phyloP scores from a whole-genome alignment of 192 early-diverging fungal species.

The Coemansia sp. region DNA sequence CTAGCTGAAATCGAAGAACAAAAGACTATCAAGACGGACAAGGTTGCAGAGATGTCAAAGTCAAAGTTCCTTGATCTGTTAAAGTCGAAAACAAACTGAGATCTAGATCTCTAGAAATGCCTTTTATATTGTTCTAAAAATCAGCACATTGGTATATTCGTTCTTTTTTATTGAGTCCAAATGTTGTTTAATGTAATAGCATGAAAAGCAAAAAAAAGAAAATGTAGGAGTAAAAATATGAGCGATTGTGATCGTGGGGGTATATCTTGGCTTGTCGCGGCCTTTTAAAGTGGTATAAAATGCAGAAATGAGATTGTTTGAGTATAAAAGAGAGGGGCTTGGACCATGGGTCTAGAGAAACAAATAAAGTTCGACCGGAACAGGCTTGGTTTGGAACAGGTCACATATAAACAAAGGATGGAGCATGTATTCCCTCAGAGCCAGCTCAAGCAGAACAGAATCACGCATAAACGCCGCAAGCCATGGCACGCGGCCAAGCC shows the following conservation, averaged over 20 bases:
- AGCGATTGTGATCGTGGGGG: background rate
- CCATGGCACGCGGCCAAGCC: background rate
- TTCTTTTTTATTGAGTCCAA: conserved; percentile 10
- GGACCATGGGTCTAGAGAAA: background rate
- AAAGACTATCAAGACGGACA: conserved; percentile 62
- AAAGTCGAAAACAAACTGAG: conserved; percentile 45
- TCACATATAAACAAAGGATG: background rate
- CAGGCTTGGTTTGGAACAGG: background rate
- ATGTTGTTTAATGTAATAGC: background rate
- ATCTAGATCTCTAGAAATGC: background rate
- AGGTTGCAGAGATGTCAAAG: conserved; percentile 61
- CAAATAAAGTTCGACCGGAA: background rate
- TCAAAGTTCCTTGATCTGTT: conserved; percentile 72
- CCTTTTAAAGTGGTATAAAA: background rate
- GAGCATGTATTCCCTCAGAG: background rate
- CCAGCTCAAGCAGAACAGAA: background rate
- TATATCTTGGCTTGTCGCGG: background rate
- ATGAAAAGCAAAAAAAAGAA: background rate
- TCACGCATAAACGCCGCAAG: background rate
- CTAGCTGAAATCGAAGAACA: conserved; percentile 28
- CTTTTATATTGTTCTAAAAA: background rate
- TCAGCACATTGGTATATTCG: background rate
- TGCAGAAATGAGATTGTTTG: background rate
- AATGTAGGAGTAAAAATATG: background rate
- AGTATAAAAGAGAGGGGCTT: background rate